Conservation (phyloP, 148 eudicot genomes). For the Nepenthes gracilis region DNA sequence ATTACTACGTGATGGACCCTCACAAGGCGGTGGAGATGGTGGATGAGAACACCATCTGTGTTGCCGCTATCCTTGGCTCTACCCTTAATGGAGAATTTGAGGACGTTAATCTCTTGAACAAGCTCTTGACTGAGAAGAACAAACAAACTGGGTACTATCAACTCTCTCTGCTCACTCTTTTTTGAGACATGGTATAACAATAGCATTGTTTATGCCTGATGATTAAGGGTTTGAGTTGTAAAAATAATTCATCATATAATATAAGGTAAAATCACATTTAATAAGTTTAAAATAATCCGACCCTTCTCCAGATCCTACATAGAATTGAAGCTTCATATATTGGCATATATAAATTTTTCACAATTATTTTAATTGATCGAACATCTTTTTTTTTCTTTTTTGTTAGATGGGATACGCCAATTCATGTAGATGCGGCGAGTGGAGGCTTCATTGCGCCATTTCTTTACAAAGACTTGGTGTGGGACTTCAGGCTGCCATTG, state of each 20-base stretch:
- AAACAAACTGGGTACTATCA: conserved; percentile 44
- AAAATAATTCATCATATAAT: no score
- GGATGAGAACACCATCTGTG: conserved; percentile 66
- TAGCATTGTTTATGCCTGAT: no score
- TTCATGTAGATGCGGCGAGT: conserved; percentile 82
- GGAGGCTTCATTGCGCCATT: conserved; percentile 82
- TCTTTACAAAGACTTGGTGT: conserved; percentile 55
- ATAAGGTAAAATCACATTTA: no score
- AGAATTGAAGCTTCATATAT: no score
- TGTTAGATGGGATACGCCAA: conserved; percentile 67
- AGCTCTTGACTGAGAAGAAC: conserved; percentile 51
- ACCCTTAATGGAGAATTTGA: conserved; percentile 72
- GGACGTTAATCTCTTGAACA: conserved; percentile 51
- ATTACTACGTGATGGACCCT: conserved; percentile 71
- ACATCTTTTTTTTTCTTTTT: neutral
- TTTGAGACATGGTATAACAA: neutral
- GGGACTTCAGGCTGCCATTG: conserved; percentile 59
- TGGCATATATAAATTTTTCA: neutral
- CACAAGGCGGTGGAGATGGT: conserved; percentile 58
- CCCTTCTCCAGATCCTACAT: no score
- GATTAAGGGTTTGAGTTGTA: no score
- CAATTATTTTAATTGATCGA: no score
- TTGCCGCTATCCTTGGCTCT: conserved; percentile 59
- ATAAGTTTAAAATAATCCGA: no score
- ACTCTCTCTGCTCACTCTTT: no score